Base-by-base conservation (phyloP, 176 grass and related monocot genomes). In the Phoenix roebelenii region DNA sequence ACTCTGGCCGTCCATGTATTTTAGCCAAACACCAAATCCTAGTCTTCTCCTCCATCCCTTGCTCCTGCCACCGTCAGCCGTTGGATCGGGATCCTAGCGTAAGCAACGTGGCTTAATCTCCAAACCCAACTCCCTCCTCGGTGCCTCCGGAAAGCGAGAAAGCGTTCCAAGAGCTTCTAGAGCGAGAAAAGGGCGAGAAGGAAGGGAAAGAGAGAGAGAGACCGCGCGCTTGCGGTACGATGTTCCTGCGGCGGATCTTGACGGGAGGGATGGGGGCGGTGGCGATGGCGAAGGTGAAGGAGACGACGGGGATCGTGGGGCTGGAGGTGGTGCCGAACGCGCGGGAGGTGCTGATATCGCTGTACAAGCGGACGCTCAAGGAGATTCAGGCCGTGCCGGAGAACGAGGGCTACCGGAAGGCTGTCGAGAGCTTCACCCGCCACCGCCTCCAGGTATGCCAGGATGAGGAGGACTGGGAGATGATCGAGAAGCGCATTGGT, bases 341-440 rank as follows among this genome's bases (percentile, higher is more conserved):
- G 50, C 64, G 89, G 61, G 66, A 95, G 62, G 85, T 83, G 39
- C 79, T 95, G 61, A 80, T 95, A 68, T 80, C 73, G 5, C 82
- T 95, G 52, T 95, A 95, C 76, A 77, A 6, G 58, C 79, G 77
- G 69, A 89, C 89, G 30, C 69, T 95, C 16, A 85, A 80, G 61
- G 89, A 95, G 85, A 83, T 95, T 79, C 50, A 95, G 76, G 25
- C 76, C 30, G 76, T 95, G 48, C 89, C 89, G 49, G 51, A 80
- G 68, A 77, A 90, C n/a, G 91, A 96, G 68, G 83, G 83, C 49
- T 90, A 96, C 68, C 91, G 91, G 68, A 96, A 96, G 86, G 86
- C 91, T 54, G 83, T 87, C 15, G 86, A 95, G 73, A 89, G 78
- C 58, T 95, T 95, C 70, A 95, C 85, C 17, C 74, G 69, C 17